Evolutionary conservation across 345 rosid species (phyloP).

Genomic region (Reutealis trisperma): DNA sequence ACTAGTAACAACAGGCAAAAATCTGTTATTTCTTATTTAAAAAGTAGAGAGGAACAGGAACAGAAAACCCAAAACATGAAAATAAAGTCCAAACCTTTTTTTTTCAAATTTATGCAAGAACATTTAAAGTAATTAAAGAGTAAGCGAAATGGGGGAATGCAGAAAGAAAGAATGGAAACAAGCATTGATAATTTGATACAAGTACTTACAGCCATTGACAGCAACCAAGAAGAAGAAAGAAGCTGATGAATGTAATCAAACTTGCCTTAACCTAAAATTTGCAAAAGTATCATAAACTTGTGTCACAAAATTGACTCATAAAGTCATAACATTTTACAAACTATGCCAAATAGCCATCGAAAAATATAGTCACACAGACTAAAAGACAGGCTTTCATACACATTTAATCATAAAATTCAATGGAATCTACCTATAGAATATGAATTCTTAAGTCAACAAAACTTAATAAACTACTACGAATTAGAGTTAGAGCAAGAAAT

Average conservation of each 20-base stretch:
- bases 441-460: background rate
- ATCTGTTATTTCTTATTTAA: background rate
- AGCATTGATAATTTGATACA: background rate
- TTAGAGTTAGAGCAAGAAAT: background rate
- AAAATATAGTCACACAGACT: background rate
- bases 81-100: background rate
- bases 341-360: too few relatives aligned
- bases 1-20: background rate
- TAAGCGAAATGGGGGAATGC: too few relatives aligned
- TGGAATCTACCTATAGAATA: background rate
- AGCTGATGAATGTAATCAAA: background rate
- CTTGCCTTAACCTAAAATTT: background rate
- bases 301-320: background rate
- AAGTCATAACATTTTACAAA: too few relatives aligned
- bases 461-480: background rate
- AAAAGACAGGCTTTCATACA: background rate
- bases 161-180: background rate
- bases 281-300: background rate
- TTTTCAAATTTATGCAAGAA: background rate
- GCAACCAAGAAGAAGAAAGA: constrained; percentile 6
- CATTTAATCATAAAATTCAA: too few relatives aligned
- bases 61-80: background rate
- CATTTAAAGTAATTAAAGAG: background rate
- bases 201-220: constrained; percentile 35
- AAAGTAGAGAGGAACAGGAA: background rate